phyloP scores from a whole-genome alignment of 202 grass and related monocot genomes.

The Dendrocalamus latiflorus region DNA sequence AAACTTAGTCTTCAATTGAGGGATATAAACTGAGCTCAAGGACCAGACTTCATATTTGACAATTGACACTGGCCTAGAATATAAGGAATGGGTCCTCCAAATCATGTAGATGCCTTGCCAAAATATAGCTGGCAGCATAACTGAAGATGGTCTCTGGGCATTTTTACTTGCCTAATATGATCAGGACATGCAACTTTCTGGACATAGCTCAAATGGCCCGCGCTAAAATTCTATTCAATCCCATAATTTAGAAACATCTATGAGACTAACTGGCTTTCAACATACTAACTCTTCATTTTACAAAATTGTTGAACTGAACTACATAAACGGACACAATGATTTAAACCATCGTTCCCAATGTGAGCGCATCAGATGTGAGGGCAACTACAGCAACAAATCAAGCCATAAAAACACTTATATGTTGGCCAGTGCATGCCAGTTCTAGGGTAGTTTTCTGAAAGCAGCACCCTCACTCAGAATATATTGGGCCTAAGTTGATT shows the following conservation, averaged over 20 bases:
- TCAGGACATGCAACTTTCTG: neutral
- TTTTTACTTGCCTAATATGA: conserved; percentile 19
- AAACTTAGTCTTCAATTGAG: neutral
- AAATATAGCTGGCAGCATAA: neutral
- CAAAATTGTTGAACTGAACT: neutral
- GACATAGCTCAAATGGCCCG: neutral
- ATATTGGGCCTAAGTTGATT: neutral
- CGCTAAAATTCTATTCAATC: neutral
- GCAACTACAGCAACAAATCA: neutral
- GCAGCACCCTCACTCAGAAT: neutral
- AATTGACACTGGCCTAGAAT: conserved; percentile 13
- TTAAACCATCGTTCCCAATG: neutral
- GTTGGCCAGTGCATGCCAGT: neutral
- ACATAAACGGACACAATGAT: neutral
- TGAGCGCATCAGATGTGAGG: neutral
- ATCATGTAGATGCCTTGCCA: neutral
- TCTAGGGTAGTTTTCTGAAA: conserved; percentile 8
- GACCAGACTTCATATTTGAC: neutral
- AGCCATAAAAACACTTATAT: neutral
- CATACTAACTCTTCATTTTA: neutral
- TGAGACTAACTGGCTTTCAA: conserved; percentile 1
- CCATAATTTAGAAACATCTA: neutral
- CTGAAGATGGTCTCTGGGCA: neutral
- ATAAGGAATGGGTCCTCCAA: neutral
- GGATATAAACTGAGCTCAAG: neutral